Conservation (phyloP, 2,329 filamentous ascomycete species). For the Fusarium nisikadoi region DNA sequence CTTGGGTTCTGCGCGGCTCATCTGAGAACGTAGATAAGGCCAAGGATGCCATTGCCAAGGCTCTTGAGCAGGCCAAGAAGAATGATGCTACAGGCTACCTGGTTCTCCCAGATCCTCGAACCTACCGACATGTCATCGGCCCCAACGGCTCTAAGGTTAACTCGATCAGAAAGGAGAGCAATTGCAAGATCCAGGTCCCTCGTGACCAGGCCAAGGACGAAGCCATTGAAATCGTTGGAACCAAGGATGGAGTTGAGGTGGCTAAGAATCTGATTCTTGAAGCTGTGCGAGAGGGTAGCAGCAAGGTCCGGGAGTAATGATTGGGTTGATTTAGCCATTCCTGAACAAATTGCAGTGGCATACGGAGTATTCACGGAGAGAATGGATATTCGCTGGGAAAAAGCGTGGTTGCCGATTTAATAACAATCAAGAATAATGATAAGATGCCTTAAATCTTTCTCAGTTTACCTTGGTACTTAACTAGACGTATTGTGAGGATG, state of each 20-base stretch:
- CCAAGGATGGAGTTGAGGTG: slow-evolving; percentile 81
- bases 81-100: slow-evolving; percentile 84
- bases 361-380: slow-evolving; percentile 26
- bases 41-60: slow-evolving; percentile 76
- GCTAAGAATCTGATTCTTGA: slow-evolving; percentile 90
- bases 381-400: slow-evolving; percentile 10
- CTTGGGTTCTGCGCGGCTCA: slow-evolving; percentile 88
- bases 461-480: background rate
- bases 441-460: background rate
- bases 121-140: slow-evolving; percentile 91
- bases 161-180: slow-evolving; percentile 88
- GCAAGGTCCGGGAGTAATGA: slow-evolving; percentile 48
- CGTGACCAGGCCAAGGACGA: slow-evolving; percentile 79
- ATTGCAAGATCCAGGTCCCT: slow-evolving; percentile 93
- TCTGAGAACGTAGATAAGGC: slow-evolving; percentile 85
- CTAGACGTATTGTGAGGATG: background rate
- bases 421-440: slow-evolving; percentile 34
- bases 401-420: slow-evolving; percentile 23
- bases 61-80: slow-evolving; percentile 76
- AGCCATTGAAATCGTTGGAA: slow-evolving; percentile 90
- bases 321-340: slow-evolving; percentile 6
- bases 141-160: slow-evolving; percentile 92
- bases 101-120: slow-evolving; percentile 86
- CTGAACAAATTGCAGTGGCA: slow-evolving; percentile 26
- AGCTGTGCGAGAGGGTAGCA: slow-evolving; percentile 74